These are phyloP conservation scores for Tricholomella constricta DNA, from an alignment of 768 basidiomycete genomes.

Conservation along the genomic window DNA sequence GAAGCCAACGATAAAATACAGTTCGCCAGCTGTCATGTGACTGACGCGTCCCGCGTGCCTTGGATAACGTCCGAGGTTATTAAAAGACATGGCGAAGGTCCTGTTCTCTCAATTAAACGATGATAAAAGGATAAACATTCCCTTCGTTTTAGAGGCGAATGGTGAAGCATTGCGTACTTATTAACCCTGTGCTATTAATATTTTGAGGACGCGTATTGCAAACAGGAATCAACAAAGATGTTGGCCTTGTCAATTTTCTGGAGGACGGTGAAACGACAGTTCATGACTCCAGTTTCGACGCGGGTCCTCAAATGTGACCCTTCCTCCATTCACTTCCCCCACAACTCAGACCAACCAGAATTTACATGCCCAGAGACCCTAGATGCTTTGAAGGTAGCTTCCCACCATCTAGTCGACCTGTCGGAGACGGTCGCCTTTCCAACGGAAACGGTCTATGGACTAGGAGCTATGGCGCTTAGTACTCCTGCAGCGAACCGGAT, in stretches of 20 bases:
- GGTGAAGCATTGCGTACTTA: too few species aligned
- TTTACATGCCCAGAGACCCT: constrained; percentile 54
- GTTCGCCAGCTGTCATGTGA: too few species aligned
- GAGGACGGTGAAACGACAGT: constrained; percentile 30
- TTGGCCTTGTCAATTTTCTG: constrained; percentile 25
- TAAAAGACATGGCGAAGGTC: too few species aligned
- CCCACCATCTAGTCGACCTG: constrained; percentile 50
- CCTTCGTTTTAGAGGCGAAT: too few species aligned
- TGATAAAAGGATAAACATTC: too few species aligned
- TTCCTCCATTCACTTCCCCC: constrained; percentile 56
- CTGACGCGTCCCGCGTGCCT: too few species aligned
- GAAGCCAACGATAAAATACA: too few species aligned
- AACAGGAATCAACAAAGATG: constrained; percentile 17
- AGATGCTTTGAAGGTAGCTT: constrained; percentile 55
- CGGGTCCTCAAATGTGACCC: constrained; percentile 65
- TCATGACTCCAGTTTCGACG: constrained; percentile 24
- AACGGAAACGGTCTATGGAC: constrained; percentile 97
- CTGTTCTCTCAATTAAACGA: too few species aligned
- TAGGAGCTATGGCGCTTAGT: constrained; percentile 84
- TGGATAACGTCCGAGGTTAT: too few species aligned
- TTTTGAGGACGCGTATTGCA: constrained; percentile 1
- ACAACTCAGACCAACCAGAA: constrained; percentile 43
- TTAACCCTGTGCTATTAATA: too few species aligned
- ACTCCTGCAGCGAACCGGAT: constrained; percentile 67
- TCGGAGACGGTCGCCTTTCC: constrained; percentile 81